Evolutionary conservation across 805 yeast genomes (phyloP), one percentile per base, ranked within the genome.

Genomic region (Tetrapisispora arboricola): DNA sequence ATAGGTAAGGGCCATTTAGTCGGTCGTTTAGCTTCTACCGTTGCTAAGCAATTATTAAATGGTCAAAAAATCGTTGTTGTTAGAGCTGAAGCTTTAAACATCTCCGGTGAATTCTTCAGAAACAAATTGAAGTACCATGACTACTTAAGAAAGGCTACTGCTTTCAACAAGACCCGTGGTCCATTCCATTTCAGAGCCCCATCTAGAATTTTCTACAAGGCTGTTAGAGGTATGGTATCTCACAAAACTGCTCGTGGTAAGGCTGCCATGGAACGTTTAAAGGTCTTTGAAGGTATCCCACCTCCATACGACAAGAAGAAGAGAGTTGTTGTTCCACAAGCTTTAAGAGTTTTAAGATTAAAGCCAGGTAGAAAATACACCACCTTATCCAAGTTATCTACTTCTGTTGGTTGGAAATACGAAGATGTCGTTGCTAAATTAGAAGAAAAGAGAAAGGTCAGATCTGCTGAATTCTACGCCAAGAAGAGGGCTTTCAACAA

Each of bases 131-230:
- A 92, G 84, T 92, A 87, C 92, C 96, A 88, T 75, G 99, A 94
- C 71, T 92, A 88, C 87, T 83, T 92, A 74, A 88, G 98, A 82
- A 92, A 92, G 82, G 84, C 94, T 64, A 88, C 98, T 68, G 84
- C 95, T 76, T 92, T 72, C 88, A 92, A 92, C 95, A 87, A 87
- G 78, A 82, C 78, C 66, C 83, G 87, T 72, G 99, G 98, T 78
- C 97, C 97, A 67, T 92, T 90, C 96, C 99, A 92, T 73, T 92
- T 92, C 95, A 92, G 97, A 76, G 99, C 99, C 53, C 99, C 99
- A 72, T 88, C 97, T 53, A 87, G 97, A 77, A 90, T 92, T 75
- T 87, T 92, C 75, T 88, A 88, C 94, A 92, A 92, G 84, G 96
- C 99, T 66, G 73, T 92, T 70, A 84, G 95, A 71, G 99, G 99